Conservation (phyloP, 2,329 filamentous ascomycete species). For the Aspergillus eucalypticola region DNA sequence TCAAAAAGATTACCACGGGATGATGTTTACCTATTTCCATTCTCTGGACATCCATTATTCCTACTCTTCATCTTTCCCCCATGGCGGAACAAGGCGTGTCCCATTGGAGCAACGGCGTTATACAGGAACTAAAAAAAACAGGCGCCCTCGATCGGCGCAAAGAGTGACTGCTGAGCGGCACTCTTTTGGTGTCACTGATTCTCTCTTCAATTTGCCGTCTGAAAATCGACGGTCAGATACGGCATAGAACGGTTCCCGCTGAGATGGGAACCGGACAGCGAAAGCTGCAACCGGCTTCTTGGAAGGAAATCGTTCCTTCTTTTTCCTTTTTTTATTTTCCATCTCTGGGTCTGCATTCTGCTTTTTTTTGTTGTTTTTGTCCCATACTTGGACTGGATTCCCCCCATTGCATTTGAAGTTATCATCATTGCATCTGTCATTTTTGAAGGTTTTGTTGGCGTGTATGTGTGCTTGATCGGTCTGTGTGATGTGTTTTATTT, state of each 20-base stretch:
- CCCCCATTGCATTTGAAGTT: conserved; percentile 7
- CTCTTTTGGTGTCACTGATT: conserved; percentile 8
- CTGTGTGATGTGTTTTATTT: background rate
- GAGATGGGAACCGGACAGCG: background rate
- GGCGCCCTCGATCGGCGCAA: background rate
- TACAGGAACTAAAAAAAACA: conserved; percentile 4
- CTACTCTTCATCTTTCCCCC: background rate
- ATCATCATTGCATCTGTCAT: background rate
- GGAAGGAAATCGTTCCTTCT: too few relatives aligned
- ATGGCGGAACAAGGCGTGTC: background rate
- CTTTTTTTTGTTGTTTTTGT: too few relatives aligned
- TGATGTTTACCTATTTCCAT: background rate
- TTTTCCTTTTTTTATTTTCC: background rate
- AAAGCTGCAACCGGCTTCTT: background rate
- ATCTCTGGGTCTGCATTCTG: background rate
- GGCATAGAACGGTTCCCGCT: conserved; percentile 12
- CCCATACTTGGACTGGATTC: background rate
- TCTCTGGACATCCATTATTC: background rate
- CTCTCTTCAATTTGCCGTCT: conserved; percentile 9
- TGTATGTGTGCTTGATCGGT: background rate
- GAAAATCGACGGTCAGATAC: conserved; percentile 10
- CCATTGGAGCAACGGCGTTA: conserved; percentile 8
- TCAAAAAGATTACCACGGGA: background rate
- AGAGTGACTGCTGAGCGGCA: conserved; percentile 19
- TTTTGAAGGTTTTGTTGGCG: background rate